These are phyloP conservation scores for Podospora pseudoanserina DNA, from an alignment of 495 filamentous ascomycete genomes.

Conservation along the genomic window DNA sequence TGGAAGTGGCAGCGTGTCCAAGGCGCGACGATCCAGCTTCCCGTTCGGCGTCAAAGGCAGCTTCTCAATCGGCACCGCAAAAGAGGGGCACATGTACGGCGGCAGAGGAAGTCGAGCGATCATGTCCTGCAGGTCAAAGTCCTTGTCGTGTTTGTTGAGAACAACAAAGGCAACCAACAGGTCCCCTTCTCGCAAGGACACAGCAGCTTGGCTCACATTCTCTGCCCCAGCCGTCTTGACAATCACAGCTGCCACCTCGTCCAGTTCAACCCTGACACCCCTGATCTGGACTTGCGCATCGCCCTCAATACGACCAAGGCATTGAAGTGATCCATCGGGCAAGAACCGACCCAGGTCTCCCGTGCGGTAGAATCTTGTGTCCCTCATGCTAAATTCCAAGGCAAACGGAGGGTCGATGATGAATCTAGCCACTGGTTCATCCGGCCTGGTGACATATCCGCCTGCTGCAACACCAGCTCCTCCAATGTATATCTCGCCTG, in stretches of 20 bases:
- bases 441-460: constrained; percentile 26
- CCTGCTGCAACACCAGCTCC: constrained; percentile 23
- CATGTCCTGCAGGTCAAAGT: background rate
- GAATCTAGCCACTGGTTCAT: constrained; percentile 28
- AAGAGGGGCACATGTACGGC: constrained; percentile 26
- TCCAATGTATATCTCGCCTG: constrained; percentile 31
- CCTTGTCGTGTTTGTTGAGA: background rate
- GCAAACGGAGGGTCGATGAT: constrained; percentile 4
- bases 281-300: constrained; percentile 44
- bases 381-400: background rate
- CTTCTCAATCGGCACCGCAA: constrained; percentile 14
- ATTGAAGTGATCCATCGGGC: background rate
- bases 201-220: background rate
- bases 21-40: constrained; percentile 16
- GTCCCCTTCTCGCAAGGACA: background rate
- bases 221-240: constrained; percentile 15
- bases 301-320: constrained; percentile 38
- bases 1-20: background rate
- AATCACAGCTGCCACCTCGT: constrained; percentile 38
- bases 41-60: constrained; percentile 21
- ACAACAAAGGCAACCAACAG: background rate
- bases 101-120: constrained; percentile 11
- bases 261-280: constrained; percentile 44
- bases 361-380: background rate
- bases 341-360: background rate